Evolutionary conservation across 108 stramenopile genomes (phyloP).

Genomic region (Schizochytrium sp.): DNA sequence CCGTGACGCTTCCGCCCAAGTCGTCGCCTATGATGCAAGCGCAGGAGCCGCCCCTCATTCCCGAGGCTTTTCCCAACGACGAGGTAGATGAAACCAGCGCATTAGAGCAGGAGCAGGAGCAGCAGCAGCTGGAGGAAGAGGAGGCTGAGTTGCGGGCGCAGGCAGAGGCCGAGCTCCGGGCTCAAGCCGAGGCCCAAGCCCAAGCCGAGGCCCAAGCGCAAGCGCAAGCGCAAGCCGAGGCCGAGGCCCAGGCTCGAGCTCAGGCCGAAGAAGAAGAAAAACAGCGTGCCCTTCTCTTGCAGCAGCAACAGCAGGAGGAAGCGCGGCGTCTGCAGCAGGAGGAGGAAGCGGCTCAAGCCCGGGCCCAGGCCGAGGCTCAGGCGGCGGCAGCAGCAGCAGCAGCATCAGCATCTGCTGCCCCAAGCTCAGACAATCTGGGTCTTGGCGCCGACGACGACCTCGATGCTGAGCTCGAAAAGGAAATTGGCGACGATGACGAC

Average conservation of each 20-base stretch:
- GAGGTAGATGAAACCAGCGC: no score
- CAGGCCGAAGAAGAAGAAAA: not conserved
- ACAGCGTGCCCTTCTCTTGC: not conserved
- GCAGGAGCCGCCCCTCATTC: not conserved
- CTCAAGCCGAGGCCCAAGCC: not conserved
- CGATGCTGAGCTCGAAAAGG: not conserved
- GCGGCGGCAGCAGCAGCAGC: not conserved
- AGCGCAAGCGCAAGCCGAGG: not conserved
- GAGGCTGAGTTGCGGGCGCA: not conserved
- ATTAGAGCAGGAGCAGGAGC: no score
- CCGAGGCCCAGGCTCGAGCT: not conserved
- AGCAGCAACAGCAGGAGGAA: constrained; percentile 1
- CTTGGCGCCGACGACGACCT: not conserved
- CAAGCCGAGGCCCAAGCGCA: not conserved
- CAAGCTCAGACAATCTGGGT: not conserved
- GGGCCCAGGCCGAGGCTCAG: not conserved
- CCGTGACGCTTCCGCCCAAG: not conserved
- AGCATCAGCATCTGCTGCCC: not conserved
- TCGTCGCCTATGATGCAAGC: not conserved
- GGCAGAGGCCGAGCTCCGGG: not conserved
- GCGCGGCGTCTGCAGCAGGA: not conserved
- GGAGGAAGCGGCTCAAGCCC: not conserved
- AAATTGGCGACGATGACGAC: not conserved
- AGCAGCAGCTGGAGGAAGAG: not conserved
- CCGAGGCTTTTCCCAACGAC: no score